A percentile compares a stretch with the other conserved stretches of the same genome.
Conservation (phyloP, 2,329 filamentous ascomycete species). For the Alternaria triticimaculans region DNA sequence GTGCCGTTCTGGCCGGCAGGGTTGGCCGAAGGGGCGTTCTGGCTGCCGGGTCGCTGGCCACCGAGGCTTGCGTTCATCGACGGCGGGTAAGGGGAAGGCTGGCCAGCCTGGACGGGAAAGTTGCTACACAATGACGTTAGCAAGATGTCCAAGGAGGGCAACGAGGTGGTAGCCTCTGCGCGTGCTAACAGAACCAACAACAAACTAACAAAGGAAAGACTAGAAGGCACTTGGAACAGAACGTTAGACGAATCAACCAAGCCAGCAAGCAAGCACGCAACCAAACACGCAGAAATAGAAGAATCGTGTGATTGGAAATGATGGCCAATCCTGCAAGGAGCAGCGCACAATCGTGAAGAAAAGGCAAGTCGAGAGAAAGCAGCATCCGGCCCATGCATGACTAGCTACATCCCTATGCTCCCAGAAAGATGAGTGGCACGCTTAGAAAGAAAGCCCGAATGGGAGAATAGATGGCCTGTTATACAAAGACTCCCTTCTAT, state of each 20-base stretch:
- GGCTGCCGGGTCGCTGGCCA: constrained; percentile 1
- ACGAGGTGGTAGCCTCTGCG: constrained; percentile 1
- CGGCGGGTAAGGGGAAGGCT: constrained; percentile 9
- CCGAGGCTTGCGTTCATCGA: constrained; percentile 1
- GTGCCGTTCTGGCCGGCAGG: neutral
- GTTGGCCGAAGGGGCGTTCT: neutral
- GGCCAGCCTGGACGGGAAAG: constrained; percentile 2
- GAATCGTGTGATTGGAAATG: constrained; percentile 44
- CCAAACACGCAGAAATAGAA: constrained; percentile 37
- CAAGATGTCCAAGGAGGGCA: neutral
- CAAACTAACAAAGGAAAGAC: constrained; percentile 4
- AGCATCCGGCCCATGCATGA: constrained; percentile 40
- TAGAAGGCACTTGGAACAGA: constrained; percentile 17
- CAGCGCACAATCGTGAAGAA: constrained; percentile 32
- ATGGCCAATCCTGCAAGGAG: constrained; percentile 45
- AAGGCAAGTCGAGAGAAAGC: constrained; percentile 43
- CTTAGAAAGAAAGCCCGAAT: constrained; percentile 41
- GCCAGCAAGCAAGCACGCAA: constrained; percentile 36
- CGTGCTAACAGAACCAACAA: neutral
- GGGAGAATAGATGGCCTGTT: constrained; percentile 45
- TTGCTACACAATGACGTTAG: constrained; percentile 5
- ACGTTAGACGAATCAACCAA: constrained; percentile 27
- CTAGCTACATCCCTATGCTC: constrained; percentile 47
- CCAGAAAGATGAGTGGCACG: constrained; percentile 34
- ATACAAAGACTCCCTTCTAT: constrained; percentile 47